Evolutionary conservation across 495 filamentous ascomycete genomes (phyloP), one percentile per base, ranked within the genome.

Genomic region (Penicillium maclennaniae): DNA sequence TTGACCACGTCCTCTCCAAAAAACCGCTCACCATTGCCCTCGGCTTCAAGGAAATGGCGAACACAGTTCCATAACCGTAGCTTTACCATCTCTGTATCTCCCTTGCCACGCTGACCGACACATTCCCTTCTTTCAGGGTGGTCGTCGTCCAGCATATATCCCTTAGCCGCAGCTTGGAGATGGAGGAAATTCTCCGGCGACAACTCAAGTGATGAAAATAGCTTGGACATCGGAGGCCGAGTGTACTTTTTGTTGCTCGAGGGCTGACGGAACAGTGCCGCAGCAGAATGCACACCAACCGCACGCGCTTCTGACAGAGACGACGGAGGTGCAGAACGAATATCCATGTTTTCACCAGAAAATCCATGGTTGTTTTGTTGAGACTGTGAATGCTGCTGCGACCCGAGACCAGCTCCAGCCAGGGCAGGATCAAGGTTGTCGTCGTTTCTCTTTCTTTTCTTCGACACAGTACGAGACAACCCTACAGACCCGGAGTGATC

Each of bases 401-500:
- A 27, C 14, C 58, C 60, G 12, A 67, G 48, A 28, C 65, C 66
- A 25, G 62, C 50, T 16, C 58, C 65, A 23, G 62, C 65, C 44
- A 77, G 53, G 7, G 73, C 72, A n/a, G 74, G 74, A 47, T 77
- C 74, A 7, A 77, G 69, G 2, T 73, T 65, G 47, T 72, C 73
- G 21, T 76, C 73, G 15, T 67, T 69, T 47, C 74, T 58, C 55
- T 77, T 77, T 8, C 74, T 61, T 46, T 77, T 77, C 51, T 74
- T 76, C 0, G 74, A 69, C 10, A 61, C 71, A 3, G 67, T 59
- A 21, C 74, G 57, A 20, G 72, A 67, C 52, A 98, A 74, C 9
- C 92, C 92, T 10, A 84, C 62, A 4, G 90, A 85, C 61, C 95
- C 91, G 28, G 87, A 76, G 65, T 96, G 91, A 54, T 83, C 83